phyloP scores from a whole-genome alignment of 495 filamentous ascomycete genomes.

The Elaphomyces granulatus region DNA sequence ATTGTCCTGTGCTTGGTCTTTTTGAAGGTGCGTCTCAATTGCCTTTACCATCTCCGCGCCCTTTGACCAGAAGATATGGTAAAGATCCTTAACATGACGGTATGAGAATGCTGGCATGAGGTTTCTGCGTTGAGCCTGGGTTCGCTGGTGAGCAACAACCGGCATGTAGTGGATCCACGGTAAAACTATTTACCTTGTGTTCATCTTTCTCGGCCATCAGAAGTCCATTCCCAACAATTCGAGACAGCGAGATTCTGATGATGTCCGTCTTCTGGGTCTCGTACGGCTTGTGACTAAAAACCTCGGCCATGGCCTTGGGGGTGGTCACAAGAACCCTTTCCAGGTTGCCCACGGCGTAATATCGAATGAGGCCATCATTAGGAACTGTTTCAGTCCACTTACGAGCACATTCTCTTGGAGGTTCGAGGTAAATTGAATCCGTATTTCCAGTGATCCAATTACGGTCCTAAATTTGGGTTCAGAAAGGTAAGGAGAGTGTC shows the following conservation, averaged over 20 bases:
- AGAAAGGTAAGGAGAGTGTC: background rate
- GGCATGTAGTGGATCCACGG: too few species aligned
- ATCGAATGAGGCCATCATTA: slow-evolving; percentile 71
- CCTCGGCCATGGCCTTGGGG: slow-evolving; percentile 51
- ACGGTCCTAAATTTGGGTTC: slow-evolving; percentile 15
- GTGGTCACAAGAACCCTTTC: slow-evolving; percentile 55
- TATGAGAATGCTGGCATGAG: slow-evolving; percentile 77
- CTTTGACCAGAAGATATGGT: slow-evolving; percentile 73
- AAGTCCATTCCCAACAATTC: slow-evolving; percentile 59
- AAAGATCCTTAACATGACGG: slow-evolving; percentile 74
- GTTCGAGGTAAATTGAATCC: slow-evolving; percentile 13
- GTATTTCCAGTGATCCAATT: slow-evolving; percentile 25
- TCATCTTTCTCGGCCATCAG: slow-evolving; percentile 76
- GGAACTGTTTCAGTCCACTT: slow-evolving; percentile 55
- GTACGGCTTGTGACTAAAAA: slow-evolving; percentile 55
- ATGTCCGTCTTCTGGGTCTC: slow-evolving; percentile 60
- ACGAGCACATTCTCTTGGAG: slow-evolving; percentile 41
- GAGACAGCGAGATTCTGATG: slow-evolving; percentile 41
- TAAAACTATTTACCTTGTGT: slow-evolving; percentile 51
- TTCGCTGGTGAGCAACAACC: background rate
- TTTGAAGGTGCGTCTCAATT: slow-evolving; percentile 23
- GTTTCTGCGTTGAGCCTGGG: slow-evolving; percentile 51
- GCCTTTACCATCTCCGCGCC: slow-evolving; percentile 32
- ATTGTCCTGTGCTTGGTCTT: slow-evolving; percentile 14
- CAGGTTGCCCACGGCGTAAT: slow-evolving; percentile 47